Evolutionary conservation across 2,329 filamentous ascomycete genomes (phyloP).

Genomic region (Hymenoscyphus occultus): DNA sequence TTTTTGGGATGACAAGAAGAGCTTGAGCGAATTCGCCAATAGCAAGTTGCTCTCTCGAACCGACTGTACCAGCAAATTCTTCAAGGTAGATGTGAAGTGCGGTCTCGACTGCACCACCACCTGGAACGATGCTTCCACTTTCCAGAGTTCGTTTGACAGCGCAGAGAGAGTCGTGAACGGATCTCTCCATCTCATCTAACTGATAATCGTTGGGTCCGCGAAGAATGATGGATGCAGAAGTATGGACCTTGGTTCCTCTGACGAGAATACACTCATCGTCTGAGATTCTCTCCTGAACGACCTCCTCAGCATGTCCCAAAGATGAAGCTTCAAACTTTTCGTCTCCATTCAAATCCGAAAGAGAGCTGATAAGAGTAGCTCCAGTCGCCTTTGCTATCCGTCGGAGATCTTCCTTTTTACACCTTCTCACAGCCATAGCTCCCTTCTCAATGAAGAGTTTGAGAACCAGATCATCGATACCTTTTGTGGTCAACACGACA

Average conservation of each 20-base stretch:
- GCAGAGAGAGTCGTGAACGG: conserved; percentile 92
- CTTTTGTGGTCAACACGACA: conserved; percentile 94
- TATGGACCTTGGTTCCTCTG: conserved; percentile 92
- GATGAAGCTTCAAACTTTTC: conserved; percentile 92
- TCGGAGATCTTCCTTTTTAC: conserved; percentile 97
- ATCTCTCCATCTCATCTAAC: conserved; percentile 98
- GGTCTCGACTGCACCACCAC: conserved; percentile 96
- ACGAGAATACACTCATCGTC: conserved; percentile 98
- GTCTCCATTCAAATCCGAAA: conserved; percentile 96
- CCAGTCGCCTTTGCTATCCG: conserved; percentile 95
- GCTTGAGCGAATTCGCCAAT: conserved; percentile 97
- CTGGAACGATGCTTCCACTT: conserved; percentile 93
- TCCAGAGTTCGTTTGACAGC: conserved; percentile 97
- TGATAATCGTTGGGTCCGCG: conserved; percentile 94
- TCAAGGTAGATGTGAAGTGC: conserved; percentile 98
- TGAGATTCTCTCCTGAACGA: conserved; percentile 96
- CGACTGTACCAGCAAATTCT: conserved; percentile 96
- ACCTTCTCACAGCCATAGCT: conserved; percentile 91
- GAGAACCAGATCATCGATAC: conserved; percentile 92
- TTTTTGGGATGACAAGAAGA: conserved; percentile 92
- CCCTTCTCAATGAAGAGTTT: conserved; percentile 94
- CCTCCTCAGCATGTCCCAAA: conserved; percentile 89
- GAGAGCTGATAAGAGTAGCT: conserved; percentile 84
- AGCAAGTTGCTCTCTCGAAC: conserved; percentile 93
- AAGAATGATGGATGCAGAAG: conserved; percentile 92